Conservation (phyloP, 768 basidiomycete genomes). For the Gymnopilus dilepis region DNA sequence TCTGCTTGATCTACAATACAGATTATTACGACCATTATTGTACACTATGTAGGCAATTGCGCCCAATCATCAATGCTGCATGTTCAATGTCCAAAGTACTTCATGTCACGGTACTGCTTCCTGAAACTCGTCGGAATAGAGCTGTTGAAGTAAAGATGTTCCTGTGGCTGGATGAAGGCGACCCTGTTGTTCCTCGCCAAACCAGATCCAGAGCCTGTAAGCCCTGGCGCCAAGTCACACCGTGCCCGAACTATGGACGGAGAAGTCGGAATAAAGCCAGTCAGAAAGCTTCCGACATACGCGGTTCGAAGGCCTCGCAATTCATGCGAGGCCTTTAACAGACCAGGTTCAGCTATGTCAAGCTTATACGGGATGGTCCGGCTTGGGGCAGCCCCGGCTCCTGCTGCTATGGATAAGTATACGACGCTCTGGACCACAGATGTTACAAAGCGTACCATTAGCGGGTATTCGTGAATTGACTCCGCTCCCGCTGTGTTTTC, state of each 20-base stretch:
- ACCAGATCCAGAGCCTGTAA: not conserved
- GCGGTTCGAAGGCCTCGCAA: not conserved
- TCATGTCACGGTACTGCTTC: no score
- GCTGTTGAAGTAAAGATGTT: not conserved
- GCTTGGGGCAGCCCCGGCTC: not conserved
- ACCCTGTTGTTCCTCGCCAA: not conserved
- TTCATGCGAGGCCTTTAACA: not conserved
- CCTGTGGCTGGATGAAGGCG: not conserved
- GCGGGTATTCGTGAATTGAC: constrained; percentile 2
- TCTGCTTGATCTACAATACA: constrained; percentile 8
- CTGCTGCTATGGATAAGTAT: not conserved
- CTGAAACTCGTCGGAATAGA: not conserved
- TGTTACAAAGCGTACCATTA: not conserved
- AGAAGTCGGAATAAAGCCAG: not conserved
- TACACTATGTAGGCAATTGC: constrained; percentile 1
- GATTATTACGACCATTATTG: not conserved
- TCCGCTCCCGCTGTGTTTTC: constrained; percentile 6
- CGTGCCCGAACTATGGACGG: not conserved
- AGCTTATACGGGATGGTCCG: constrained; percentile 1
- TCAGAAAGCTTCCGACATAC: not conserved
- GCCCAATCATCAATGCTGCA: not conserved
- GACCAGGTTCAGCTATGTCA: not conserved
- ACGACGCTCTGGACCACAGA: not conserved
- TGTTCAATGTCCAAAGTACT: no score
- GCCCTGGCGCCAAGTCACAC: not conserved